phyloP scores from a whole-genome alignment of 2,329 filamentous ascomycete species.

The Peltaster fructicola region DNA sequence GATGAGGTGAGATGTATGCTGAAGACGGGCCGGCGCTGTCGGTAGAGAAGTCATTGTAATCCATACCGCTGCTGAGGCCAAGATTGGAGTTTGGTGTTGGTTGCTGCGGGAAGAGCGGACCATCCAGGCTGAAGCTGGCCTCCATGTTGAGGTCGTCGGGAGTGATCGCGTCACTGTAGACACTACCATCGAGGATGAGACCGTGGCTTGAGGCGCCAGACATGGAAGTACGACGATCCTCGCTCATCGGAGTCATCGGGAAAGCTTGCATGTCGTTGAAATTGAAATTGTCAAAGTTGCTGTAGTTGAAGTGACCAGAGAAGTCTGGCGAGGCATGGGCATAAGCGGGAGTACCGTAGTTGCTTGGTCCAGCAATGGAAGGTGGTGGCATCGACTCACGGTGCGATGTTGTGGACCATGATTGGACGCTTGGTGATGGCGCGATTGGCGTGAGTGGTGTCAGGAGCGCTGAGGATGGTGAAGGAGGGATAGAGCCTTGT shows the following conservation, averaged over 20 bases:
- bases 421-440: constrained; percentile 23
- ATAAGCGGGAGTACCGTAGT: constrained; percentile 14
- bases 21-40: neutral
- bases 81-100: constrained; percentile 12
- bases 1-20: constrained; percentile 6
- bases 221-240: constrained; percentile 16
- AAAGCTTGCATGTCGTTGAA: constrained; percentile 17
- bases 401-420: constrained; percentile 15
- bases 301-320: constrained; percentile 19
- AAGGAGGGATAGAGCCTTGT: constrained; percentile 43
- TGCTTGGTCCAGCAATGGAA: constrained; percentile 14
- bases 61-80: constrained; percentile 4
- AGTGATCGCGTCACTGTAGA: constrained; percentile 24
- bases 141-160: constrained; percentile 40
- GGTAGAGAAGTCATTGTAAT: constrained; percentile 3
- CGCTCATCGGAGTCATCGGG: constrained; percentile 18
- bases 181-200: constrained; percentile 20
- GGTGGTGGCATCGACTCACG: constrained; percentile 16
- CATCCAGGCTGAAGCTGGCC: constrained; percentile 41
- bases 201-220: constrained; percentile 23
- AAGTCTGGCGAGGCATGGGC: constrained; percentile 16
- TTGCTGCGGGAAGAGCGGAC: constrained; percentile 20
- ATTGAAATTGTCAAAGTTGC: constrained; percentile 13
- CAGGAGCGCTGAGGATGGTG: constrained; percentile 33
- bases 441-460: constrained; percentile 19